Percentiles rank a stretch among this genome's conserved stretches.
These are phyloP conservation scores for Vanilla planifolia DNA, from an alignment of 106 monocot genomes.

Conservation along the genomic window DNA sequence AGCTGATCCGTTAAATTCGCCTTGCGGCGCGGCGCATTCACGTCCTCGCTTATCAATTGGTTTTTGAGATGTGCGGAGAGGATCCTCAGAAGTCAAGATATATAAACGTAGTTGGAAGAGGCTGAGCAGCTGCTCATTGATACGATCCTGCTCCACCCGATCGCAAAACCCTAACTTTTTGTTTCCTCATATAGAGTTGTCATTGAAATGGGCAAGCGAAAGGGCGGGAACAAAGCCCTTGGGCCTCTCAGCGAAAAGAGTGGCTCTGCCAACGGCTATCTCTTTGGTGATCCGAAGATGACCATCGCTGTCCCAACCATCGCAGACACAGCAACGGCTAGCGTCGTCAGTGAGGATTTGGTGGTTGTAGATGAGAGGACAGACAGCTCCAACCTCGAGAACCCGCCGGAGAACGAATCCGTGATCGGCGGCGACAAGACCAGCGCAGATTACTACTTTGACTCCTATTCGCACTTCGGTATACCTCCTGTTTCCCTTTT, in stretches of 20 bases:
- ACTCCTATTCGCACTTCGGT: constrained; percentile 98
- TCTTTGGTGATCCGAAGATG: neutral
- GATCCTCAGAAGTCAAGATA: too few species aligned
- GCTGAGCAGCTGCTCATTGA: too few species aligned
- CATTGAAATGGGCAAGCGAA: constrained; percentile 24
- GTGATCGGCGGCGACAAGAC: constrained; percentile 71
- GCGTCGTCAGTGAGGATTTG: constrained; percentile 12
- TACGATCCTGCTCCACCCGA: too few species aligned
- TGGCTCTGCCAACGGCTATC: constrained; percentile 6
- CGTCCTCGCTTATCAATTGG: too few species aligned
- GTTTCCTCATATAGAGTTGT: neutral
- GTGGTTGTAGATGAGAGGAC: constrained; percentile 31
- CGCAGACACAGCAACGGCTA: neutral
- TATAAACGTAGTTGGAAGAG: too few species aligned
- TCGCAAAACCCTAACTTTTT: constrained; percentile 13
- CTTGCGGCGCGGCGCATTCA: too few species aligned
- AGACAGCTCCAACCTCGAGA: constrained; percentile 39
- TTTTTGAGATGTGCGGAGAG: too few species aligned
- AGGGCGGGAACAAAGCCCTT: constrained; percentile 14
- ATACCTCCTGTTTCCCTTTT: neutral
- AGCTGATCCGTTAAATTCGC: too few species aligned
- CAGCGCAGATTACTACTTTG: constrained; percentile 98
- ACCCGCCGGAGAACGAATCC: constrained; percentile 17
- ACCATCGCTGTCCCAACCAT: neutral
- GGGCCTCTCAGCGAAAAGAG: constrained; percentile 12